Conservation (phyloP, 2,329 filamentous ascomycete species). For the Atkinsonella hypoxylon region DNA sequence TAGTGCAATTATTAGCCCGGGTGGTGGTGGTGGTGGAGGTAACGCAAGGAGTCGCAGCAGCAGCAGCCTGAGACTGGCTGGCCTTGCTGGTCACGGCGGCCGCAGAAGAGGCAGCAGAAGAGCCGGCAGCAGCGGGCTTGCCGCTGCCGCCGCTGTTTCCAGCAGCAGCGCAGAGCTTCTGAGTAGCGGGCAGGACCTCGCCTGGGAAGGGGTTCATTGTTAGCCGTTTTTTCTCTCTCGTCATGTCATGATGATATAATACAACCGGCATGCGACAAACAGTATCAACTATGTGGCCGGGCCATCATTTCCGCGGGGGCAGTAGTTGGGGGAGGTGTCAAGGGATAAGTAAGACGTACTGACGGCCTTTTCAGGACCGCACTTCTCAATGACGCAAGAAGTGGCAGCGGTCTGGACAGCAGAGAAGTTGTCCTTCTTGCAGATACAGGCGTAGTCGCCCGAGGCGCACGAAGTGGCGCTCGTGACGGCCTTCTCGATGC, state of each 20-base stretch:
- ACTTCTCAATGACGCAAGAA: constrained; percentile 23
- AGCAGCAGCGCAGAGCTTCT: constrained; percentile 20
- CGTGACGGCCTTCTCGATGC: constrained; percentile 21
- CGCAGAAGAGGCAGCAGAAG: constrained; percentile 5
- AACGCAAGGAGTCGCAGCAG: constrained; percentile 2
- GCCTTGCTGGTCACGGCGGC: constrained; percentile 7
- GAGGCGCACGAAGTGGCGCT: constrained; percentile 19
- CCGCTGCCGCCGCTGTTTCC: not conserved
- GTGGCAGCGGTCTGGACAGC: constrained; percentile 21
- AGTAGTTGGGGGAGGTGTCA: not conserved
- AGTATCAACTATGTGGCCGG: too few relatives aligned
- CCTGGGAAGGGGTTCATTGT: constrained; percentile 14
- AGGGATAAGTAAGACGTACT: constrained; percentile 19
- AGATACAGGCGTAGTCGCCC: constrained; percentile 24
- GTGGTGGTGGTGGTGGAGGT: constrained; percentile 8
- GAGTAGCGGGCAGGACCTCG: constrained; percentile 26
- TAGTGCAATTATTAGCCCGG: constrained; percentile 12
- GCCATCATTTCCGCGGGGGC: not conserved
- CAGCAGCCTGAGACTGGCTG: constrained; percentile 6
- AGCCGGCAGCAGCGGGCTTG: constrained; percentile 3
- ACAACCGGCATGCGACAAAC: too few relatives aligned
- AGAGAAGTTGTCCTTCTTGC: constrained; percentile 18
- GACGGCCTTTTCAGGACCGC: constrained; percentile 25
- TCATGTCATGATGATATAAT: not conserved
- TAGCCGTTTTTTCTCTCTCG: not conserved